Evolutionary conservation across 768 basidiomycete genomes (phyloP), one percentile per base, ranked within the genome.

Genomic region (Amanita pallidorosea): DNA sequence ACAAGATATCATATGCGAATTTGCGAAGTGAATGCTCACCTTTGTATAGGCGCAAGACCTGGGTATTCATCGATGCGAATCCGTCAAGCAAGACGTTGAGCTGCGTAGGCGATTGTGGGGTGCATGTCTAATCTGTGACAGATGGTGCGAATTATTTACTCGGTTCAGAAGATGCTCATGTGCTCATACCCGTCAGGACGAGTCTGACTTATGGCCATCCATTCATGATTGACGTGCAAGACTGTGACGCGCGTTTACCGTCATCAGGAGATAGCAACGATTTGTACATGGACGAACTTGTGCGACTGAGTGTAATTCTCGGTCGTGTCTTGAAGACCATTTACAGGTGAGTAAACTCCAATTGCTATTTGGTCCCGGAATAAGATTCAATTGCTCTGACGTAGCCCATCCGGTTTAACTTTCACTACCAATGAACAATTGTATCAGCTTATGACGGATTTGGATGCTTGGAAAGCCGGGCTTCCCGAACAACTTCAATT

Each of bases 151-250:
- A 57, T 54, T 46, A n/a, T n/a, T 25, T 42, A 8, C 34, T 40
- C 35, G 33, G 49, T 49, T 37, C 18, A 41, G 7, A 55, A 43
- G 47, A 45, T 49, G 31, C 49, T 41, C 29, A 43, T 51, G 47
- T 15, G 9, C 31, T 9, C 15, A 36, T 13, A 20, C n/a, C 29
- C 18, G 7, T 18, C 60, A 90, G 88, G 89, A 78, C 83, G 49
- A 89, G 88, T 61, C 71, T 93, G 34, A 83, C 89, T 20, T 90
- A 92, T 58, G 95, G 95, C 0, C 88, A 92, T 57, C 95, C 95
- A 2, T 87, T 83, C 63, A 89, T 95, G 86, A 95, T 99, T 55
- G 94, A 97, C 64, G 80, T 98, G 2, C 82, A 87, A 57, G 96
- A 99, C 65, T 99, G 96, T 65, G 95, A 99, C 65, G 87, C 89